A percentile compares a stretch with the other conserved stretches of the same genome.
phyloP scores from a whole-genome alignment of 2,329 filamentous ascomycete genomes.

The Fusarium citri region DNA sequence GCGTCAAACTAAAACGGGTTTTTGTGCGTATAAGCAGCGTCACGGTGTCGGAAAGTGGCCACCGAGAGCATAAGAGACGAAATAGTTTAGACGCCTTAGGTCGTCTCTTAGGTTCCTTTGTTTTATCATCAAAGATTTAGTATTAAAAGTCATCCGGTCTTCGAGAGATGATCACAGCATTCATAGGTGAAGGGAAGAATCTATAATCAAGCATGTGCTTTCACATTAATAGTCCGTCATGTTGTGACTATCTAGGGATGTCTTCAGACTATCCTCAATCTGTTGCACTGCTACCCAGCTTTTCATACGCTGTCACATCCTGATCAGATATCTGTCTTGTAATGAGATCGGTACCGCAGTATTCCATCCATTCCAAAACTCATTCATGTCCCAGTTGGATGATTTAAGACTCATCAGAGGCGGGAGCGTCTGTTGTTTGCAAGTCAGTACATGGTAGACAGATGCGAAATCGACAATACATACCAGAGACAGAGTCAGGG shows the following conservation, averaged over 20 bases:
- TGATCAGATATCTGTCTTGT: conserved; percentile 34
- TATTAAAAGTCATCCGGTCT: not conserved
- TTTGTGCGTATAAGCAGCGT: not conserved
- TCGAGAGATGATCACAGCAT: not conserved
- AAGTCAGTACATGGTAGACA: conserved; percentile 1
- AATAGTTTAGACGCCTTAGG: not conserved
- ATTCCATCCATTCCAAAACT: not conserved
- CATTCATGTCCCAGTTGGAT: not conserved
- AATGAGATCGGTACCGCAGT: conserved; percentile 15
- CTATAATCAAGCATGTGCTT: not conserved
- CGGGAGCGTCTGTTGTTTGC: conserved; percentile 23
- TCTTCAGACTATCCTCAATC: conserved; percentile 6
- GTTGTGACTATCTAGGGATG: conserved; percentile 4
- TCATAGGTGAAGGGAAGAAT: not conserved
- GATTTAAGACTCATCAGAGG: conserved; percentile 27
- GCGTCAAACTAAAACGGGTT: too few relatives aligned
- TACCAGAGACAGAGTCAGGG: conserved; percentile 39
- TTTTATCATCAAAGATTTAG: not conserved
- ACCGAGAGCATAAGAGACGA: not conserved
- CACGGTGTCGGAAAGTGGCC: not conserved
- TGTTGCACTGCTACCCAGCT: conserved; percentile 27
- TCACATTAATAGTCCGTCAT: not conserved
- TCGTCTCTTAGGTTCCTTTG: not conserved
- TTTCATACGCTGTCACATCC: conserved; percentile 14
- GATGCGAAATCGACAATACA: not conserved